Percentiles rank a stretch among this genome's conserved stretches.
Evolutionary conservation across 345 rosid species (phyloP).

Genomic region (Heritiera littoralis): DNA sequence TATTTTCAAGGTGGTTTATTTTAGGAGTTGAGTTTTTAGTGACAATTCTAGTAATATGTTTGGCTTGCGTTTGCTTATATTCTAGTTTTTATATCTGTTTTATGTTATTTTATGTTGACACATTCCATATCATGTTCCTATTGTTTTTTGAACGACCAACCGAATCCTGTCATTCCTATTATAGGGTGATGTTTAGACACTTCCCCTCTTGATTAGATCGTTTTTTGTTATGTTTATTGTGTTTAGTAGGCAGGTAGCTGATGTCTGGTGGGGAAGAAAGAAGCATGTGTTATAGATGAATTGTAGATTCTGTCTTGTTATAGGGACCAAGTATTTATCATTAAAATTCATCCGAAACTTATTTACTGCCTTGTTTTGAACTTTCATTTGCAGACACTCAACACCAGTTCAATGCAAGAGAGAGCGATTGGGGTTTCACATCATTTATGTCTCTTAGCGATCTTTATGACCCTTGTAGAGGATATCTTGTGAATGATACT

Average conservation of each 20-base stretch:
- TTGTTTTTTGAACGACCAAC: neutral
- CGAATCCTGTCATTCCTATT: neutral
- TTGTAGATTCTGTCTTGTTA: conserved; percentile 16
- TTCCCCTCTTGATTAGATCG: neutral
- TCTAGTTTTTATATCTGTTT: neutral
- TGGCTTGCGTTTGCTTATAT: neutral
- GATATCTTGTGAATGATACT: conserved; percentile 75
- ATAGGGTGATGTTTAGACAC: neutral
- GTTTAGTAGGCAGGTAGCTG: neutral
- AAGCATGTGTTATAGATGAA: neutral
- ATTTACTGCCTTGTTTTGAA: neutral
- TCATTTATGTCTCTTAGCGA: conserved; percentile 94
- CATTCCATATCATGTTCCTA: neutral
- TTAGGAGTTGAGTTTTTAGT: neutral
- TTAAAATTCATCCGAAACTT: conserved; percentile 2
- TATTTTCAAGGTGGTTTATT: neutral
- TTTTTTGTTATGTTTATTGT: neutral
- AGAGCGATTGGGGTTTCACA: conserved; percentile 99
- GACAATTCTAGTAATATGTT: neutral
- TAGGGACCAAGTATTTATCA: conserved; percentile 12
- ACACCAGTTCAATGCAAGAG: conserved; percentile 93
- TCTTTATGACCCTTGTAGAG: conserved; percentile 81
- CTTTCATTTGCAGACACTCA: conserved; percentile 70
- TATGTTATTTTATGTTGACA: neutral
- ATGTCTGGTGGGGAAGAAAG: neutral